Conservation (phyloP, 1,284 basidiomycete species). For the Leccinum subfulvum region DNA sequence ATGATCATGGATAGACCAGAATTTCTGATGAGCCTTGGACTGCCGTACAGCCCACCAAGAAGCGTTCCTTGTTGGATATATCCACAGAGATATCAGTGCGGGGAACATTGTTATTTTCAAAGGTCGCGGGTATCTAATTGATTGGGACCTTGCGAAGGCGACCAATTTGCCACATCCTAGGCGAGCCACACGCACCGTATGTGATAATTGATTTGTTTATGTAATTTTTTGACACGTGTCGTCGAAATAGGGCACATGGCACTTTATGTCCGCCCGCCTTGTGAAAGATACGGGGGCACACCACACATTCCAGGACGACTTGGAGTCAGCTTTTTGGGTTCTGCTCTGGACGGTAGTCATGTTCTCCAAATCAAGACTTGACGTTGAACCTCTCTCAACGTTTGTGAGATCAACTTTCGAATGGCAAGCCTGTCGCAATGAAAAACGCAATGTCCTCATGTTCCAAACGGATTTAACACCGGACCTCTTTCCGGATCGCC, state of each 20-base stretch:
- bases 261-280: background rate
- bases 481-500: background rate
- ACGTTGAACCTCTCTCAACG: background rate
- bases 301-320: background rate
- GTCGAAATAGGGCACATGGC: background rate
- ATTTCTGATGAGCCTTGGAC: background rate
- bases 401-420: background rate
- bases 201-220: background rate
- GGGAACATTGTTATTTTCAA: background rate
- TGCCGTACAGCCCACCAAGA: background rate
- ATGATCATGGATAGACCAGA: background rate
- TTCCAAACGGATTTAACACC: background rate
- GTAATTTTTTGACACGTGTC: background rate
- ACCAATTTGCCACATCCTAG: no score
- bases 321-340: slow-evolving; percentile 2
- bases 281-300: background rate
- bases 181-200: background rate
- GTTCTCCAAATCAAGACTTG: background rate
- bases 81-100: background rate
- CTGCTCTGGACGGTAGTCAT: background rate
- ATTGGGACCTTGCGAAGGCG: background rate
- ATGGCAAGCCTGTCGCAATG: background rate
- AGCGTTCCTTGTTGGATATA: background rate
- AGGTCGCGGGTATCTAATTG: background rate
- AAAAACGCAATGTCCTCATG: background rate